Conservation (phyloP, 495 filamentous ascomycete species). For the Cercophora scortea region DNA sequence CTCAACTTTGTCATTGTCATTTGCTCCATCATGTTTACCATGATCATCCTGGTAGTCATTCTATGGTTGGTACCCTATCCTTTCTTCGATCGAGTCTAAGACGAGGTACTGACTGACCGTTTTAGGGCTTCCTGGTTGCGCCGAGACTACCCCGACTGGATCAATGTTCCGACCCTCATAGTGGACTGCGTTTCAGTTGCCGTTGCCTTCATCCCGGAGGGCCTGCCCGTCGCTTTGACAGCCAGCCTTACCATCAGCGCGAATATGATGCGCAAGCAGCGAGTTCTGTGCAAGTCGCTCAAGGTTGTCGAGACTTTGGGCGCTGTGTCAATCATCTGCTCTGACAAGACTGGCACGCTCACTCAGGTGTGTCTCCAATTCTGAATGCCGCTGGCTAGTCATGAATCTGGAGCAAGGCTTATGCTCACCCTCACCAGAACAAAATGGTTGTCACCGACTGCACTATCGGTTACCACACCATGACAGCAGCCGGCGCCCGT, state of each 20-base stretch:
- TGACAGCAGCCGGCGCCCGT: constrained; percentile 31
- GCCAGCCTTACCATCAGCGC: constrained; percentile 49
- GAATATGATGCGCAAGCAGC: constrained; percentile 53
- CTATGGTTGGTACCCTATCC: constrained; percentile 41
- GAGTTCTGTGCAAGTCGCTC: constrained; percentile 57
- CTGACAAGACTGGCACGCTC: constrained; percentile 63
- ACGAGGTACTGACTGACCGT: neutral
- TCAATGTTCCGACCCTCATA: constrained; percentile 59
- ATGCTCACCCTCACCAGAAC: constrained; percentile 28
- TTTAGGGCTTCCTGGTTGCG: constrained; percentile 56
- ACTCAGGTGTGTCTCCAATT: constrained; percentile 38
- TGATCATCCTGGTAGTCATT: constrained; percentile 47
- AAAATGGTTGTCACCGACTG: constrained; percentile 55
- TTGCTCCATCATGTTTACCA: constrained; percentile 44
- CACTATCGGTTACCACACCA: constrained; percentile 32
- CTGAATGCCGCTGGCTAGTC: neutral
- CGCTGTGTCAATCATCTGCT: constrained; percentile 58
- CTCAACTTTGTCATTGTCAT: constrained; percentile 60
- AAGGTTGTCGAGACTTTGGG: constrained; percentile 65
- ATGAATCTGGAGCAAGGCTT: neutral
- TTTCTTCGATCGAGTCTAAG: neutral
- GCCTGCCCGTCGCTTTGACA: constrained; percentile 61
- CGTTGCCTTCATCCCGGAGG: constrained; percentile 68
- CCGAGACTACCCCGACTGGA: constrained; percentile 52
- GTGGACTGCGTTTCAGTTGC: constrained; percentile 60